Evolutionary conservation across 768 basidiomycete species (phyloP).

Genomic region (Sporobolomyces pararoseus): DNA sequence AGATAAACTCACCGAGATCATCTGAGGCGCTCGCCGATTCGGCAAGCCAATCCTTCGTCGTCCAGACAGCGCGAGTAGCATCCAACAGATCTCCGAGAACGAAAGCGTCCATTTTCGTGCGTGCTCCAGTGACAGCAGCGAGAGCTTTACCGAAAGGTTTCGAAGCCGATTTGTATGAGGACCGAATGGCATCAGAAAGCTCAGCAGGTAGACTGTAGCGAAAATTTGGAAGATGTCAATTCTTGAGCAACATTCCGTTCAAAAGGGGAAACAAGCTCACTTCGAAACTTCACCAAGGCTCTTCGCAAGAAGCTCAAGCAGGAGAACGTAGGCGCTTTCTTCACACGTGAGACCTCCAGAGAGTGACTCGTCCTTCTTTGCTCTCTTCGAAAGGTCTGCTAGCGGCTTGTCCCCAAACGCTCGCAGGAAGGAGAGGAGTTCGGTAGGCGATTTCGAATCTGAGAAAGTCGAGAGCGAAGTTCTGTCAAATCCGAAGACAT

Average conservation of each 20-base stretch:
- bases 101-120: neutral
- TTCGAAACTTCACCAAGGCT: neutral
- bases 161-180: neutral
- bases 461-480: constrained; percentile 16
- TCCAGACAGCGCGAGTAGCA: constrained; percentile 4
- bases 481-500: neutral
- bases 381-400: constrained; percentile 14
- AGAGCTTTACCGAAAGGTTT: constrained; percentile 21
- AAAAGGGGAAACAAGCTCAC: neutral
- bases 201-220: neutral
- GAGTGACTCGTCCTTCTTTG: constrained; percentile 6
- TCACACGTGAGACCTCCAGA: neutral
- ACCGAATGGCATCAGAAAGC: neutral
- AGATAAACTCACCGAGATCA: neutral
- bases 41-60: constrained; percentile 12
- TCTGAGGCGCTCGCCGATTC: neutral
- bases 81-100: constrained; percentile 5
- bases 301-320: constrained; percentile 14
- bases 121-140: neutral
- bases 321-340: constrained; percentile 23
- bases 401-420: constrained; percentile 25
- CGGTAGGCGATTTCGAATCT: neutral
- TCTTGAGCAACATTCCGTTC: neutral
- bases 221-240: neutral
- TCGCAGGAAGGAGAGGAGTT: constrained; percentile 4